Evolutionary conservation across 306 rosid genomes (phyloP).

Genomic region (Begonia loranthoides): DNA sequence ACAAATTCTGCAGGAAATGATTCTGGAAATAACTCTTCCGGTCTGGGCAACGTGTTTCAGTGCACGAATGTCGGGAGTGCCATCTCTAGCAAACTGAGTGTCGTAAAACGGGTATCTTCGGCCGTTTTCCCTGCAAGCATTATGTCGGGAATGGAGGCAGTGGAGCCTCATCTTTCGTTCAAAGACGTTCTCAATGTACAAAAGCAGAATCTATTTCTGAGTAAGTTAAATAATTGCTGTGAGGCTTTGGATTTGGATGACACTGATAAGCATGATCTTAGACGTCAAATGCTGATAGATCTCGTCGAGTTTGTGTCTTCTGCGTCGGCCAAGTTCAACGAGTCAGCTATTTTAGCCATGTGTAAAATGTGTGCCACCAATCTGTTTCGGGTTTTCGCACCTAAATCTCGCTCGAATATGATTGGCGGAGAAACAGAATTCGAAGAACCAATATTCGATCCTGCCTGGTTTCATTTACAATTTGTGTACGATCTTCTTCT

Average conservation of each 20-base stretch:
- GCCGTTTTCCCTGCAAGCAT: constrained; percentile 92
- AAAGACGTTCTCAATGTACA: constrained; percentile 87
- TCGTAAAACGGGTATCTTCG: constrained; percentile 87
- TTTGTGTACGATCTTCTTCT: constrained; percentile 88
- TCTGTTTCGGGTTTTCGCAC: constrained; percentile 89
- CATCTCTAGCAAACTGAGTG: constrained; percentile 85
- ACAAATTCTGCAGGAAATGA: constrained; percentile 47
- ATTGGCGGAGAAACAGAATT: constrained; percentile 75
- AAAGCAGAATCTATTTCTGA: constrained; percentile 72
- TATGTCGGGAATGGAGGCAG: constrained; percentile 65
- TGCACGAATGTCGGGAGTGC: constrained; percentile 92
- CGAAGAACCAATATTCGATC: constrained; percentile 96
- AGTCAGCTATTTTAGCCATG: constrained; percentile 66
- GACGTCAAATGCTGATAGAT: constrained; percentile 67
- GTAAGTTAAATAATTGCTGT: constrained; percentile 84
- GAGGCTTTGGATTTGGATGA: constrained; percentile 55
- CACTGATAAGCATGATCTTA: constrained; percentile 70
- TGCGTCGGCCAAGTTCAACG: constrained; percentile 79
- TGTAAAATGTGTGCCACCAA: constrained; percentile 87
- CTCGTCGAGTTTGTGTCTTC: constrained; percentile 88
- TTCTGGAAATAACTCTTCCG: constrained; percentile 42
- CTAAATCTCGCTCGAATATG: constrained; percentile 54
- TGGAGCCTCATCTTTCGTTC: constrained; percentile 77
- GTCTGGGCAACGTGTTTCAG: constrained; percentile 73
- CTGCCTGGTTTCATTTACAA: constrained; percentile 89